Evolutionary conservation across 352 stramenopile genomes (phyloP).

Genomic region (Phytophthora quininea): DNA sequence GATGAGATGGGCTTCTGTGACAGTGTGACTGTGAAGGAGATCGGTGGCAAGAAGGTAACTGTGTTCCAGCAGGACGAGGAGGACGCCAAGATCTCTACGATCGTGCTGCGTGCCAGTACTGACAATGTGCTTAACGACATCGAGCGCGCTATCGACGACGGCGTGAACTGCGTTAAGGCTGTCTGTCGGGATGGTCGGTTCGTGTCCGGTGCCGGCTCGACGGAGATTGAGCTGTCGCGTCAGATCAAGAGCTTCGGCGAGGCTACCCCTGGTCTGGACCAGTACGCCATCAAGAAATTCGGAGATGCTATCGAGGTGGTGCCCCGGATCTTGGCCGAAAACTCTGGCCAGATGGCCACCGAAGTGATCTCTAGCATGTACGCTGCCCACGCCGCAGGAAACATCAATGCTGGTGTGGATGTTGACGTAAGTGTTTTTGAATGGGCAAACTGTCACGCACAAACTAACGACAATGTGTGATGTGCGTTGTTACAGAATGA

Average conservation of each 20-base stretch:
- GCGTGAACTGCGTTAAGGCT: conserved; percentile 96
- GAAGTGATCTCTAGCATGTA: conserved; percentile 95
- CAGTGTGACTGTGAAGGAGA: conserved; percentile 93
- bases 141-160: conserved; percentile 98
- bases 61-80: conserved; percentile 95
- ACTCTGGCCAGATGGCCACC: conserved; percentile 95
- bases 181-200: conserved; percentile 95
- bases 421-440: conserved; percentile 79
- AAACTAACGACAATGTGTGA: conserved; percentile 22
- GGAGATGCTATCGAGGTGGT: conserved; percentile 98
- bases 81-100: conserved; percentile 96
- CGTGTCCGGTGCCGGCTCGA: conserved; percentile 95
- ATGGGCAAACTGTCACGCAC: neutral
- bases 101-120: conserved; percentile 94
- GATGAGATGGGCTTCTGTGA: conserved; percentile 98
- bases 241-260: conserved; percentile 95
- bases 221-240: conserved; percentile 96
- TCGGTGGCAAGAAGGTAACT: conserved; percentile 96
- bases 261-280: conserved; percentile 96
- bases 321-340: conserved; percentile 97
- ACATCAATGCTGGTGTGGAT: conserved; percentile 93
- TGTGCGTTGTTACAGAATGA: conserved; percentile 53
- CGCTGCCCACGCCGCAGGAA: conserved; percentile 93
- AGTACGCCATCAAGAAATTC: conserved; percentile 99
- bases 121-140: conserved; percentile 98